Evolutionary conservation across 305 asterid genomes (phyloP), one percentile per base, ranked within the genome.

Genomic region (Fraxinus greggii): DNA sequence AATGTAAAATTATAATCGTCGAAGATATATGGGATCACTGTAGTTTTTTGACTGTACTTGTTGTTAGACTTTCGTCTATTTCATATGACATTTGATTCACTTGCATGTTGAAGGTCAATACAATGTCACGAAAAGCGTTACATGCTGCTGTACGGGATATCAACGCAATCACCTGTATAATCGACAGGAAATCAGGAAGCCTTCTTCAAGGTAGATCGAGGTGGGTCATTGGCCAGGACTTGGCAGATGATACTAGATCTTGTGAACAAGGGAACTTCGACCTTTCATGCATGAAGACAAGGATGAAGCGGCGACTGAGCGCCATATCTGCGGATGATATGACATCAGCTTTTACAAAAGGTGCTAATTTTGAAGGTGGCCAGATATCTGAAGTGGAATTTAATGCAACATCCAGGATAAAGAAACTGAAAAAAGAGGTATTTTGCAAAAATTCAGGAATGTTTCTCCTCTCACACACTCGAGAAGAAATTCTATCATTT

Each of bases 351-450:
- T 33, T 75, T 9, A 0, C 23, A 28, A 77, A 33, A 40, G 23
- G 40, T 40, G 54, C 70, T 26, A 76, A 29, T 76, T 65, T 67
- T 32, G 32, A 23, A 38, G 29, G 70, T 75, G 69, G 42, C 31
- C 76, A 61, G 40, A 56, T 32, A 42, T 26, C 72, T 7, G 83
- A 77, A 40, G 48, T 77, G 17, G 87, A 79, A 70, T 61, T 31
- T 5, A 35, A 40, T 77, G 78, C 76, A 10, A 67, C 59, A 31
- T 81, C 72, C 54, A 21, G 74, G 24, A 75, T 70, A 6, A 87
- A 87, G 86, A 87, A 83, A 80, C 70, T 73, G 54, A 84, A 88
- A 76, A 79, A 19, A 15, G 89, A 85, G 91, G 92, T 90, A 67
- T 67, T 67, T 67, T 12, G 36, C 36, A 4, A 67, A 67, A 28